Evolutionary conservation across 1,284 basidiomycete species (phyloP).

Genomic region (Pseudozyma pruni): DNA sequence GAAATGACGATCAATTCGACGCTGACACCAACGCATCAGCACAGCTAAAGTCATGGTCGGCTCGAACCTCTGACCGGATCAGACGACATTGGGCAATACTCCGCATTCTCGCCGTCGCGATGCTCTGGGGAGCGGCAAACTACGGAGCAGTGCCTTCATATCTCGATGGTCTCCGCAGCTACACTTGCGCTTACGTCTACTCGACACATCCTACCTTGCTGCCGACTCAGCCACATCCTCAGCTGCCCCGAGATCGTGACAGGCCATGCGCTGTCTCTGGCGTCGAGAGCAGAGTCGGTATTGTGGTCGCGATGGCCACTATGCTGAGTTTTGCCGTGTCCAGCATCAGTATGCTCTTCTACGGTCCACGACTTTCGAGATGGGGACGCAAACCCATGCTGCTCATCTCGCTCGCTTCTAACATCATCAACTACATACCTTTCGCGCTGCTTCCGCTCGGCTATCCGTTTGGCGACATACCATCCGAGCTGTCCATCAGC

Average conservation of each 20-base stretch:
- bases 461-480: slow-evolving; percentile 39
- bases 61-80: slow-evolving; percentile 1
- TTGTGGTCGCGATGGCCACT: slow-evolving; percentile 38
- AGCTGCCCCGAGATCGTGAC: slow-evolving; percentile 33
- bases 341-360: slow-evolving; percentile 46
- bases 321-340: slow-evolving; percentile 45
- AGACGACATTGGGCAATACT: slow-evolving; percentile 31
- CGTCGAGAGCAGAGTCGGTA: slow-evolving; percentile 42
- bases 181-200: slow-evolving; percentile 41
- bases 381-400: slow-evolving; percentile 50
- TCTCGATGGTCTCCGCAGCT: slow-evolving; percentile 35
- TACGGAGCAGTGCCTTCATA: slow-evolving; percentile 39
- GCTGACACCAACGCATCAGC: slow-evolving; percentile 5
- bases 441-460: slow-evolving; percentile 39
- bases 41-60: neutral
- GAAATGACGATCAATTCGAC: slow-evolving; percentile 2
- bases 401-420: slow-evolving; percentile 34
- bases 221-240: slow-evolving; percentile 22
- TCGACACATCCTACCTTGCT: slow-evolving; percentile 28
- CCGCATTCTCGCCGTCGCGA: slow-evolving; percentile 26
- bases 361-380: slow-evolving; percentile 34
- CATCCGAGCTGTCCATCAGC: slow-evolving; percentile 27
- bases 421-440: slow-evolving; percentile 43
- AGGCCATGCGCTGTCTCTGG: slow-evolving; percentile 44
- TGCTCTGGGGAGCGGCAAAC: slow-evolving; percentile 33